phyloP scores from a whole-genome alignment of 495 filamentous ascomycete species.

The Tuber microsphaerosporum region DNA sequence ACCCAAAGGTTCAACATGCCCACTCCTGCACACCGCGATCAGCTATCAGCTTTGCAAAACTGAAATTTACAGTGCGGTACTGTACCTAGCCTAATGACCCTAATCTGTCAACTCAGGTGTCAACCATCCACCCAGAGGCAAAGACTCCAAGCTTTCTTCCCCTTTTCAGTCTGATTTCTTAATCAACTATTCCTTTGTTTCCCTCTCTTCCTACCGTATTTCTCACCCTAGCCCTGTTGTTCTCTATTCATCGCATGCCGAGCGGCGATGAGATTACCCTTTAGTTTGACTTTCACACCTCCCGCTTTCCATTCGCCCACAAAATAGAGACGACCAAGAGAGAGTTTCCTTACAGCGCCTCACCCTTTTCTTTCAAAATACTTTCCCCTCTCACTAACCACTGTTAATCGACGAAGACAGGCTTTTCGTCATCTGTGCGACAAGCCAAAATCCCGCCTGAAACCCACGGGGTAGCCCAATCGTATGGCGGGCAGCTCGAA shows the following conservation, averaged over 20 bases:
- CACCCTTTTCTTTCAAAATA: constrained; percentile 15
- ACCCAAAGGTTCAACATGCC: not conserved
- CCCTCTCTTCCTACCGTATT: not conserved
- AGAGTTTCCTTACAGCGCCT: constrained; percentile 22
- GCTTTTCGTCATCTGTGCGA: constrained; percentile 10
- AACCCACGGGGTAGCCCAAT: constrained; percentile 21
- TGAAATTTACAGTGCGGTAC: not conserved
- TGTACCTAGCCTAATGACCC: not conserved
- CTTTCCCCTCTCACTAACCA: constrained; percentile 8
- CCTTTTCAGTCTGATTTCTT: not conserved
- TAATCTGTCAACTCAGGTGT: not conserved
- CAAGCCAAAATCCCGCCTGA: constrained; percentile 26
- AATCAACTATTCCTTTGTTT: not conserved
- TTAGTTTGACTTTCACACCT: constrained; percentile 16
- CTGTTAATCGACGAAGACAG: constrained; percentile 11
- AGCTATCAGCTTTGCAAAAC: not conserved
- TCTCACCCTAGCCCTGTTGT: not conserved
- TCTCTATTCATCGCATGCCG: not conserved
- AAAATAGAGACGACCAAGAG: constrained; percentile 20
- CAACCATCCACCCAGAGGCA: not conserved
- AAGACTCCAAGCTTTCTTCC: not conserved
- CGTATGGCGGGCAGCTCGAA: constrained; percentile 40
- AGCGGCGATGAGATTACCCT: constrained; percentile 35
- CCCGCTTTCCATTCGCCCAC: constrained; percentile 16
- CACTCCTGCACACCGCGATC: not conserved